phyloP scores from a whole-genome alignment of 345 rosid genomes.

The Kernera saxatilis region DNA sequence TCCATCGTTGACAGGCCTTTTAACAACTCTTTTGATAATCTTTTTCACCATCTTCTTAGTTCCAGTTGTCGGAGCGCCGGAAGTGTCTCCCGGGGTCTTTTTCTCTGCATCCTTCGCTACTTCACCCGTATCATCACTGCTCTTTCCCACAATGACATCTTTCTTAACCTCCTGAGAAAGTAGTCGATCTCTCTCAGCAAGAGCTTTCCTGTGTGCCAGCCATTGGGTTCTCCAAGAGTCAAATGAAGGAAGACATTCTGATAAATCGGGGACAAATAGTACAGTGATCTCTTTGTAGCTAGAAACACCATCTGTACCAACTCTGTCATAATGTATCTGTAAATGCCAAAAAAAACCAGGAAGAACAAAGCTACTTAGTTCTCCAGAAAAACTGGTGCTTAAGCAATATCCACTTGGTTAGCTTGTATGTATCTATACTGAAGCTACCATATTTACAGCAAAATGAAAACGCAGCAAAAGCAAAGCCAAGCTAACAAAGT shows the following conservation, averaged over 20 bases:
- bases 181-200: slow-evolving; percentile 58
- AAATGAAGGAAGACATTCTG: slow-evolving; percentile 81
- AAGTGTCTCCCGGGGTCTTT: slow-evolving; percentile 35
- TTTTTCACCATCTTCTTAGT: slow-evolving; percentile 60
- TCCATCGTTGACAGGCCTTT: slow-evolving; percentile 45
- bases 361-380: not conserved
- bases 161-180: slow-evolving; percentile 54
- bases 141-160: slow-evolving; percentile 32
- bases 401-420: slow-evolving; percentile 1
- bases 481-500: not conserved
- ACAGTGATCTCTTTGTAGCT: slow-evolving; percentile 87
- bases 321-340: slow-evolving; percentile 94
- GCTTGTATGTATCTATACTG: not conserved
- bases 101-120: slow-evolving; percentile 37
- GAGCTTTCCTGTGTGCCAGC: slow-evolving; percentile 71
- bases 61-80: slow-evolving; percentile 37
- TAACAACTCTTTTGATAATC: slow-evolving; percentile 75
- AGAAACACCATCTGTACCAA: slow-evolving; percentile 74
- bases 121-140: slow-evolving; percentile 34
- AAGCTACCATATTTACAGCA: not conserved
- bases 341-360: slow-evolving; percentile 14
- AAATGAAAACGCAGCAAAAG: not conserved
- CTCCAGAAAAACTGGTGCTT: not conserved
- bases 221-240: slow-evolving; percentile 75
- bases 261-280: slow-evolving; percentile 86